Conservation (phyloP, 1,139 yeast species). For the Blastobotrys elegans region DNA sequence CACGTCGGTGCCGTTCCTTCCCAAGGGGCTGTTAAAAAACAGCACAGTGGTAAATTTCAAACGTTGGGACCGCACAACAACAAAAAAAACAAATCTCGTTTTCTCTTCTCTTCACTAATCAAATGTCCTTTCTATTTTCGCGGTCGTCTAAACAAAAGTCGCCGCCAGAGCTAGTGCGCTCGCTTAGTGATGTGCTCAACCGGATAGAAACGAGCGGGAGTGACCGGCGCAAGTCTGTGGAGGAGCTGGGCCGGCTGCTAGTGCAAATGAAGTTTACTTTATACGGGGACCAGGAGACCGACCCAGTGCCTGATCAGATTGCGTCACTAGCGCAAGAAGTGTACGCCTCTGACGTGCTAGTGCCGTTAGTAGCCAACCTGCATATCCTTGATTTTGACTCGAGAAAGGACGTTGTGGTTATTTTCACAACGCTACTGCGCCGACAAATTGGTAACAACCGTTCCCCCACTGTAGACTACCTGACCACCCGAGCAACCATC, state of each 20-base stretch:
- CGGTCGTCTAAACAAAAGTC: conserved; percentile 77
- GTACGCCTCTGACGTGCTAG: conserved; percentile 65
- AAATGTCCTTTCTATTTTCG: conserved; percentile 85
- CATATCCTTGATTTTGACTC: conserved; percentile 78
- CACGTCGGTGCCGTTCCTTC: no score
- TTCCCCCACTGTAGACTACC: conserved; percentile 83
- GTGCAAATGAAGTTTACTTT: conserved; percentile 63
- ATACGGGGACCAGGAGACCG: conserved; percentile 68
- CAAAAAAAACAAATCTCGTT: not conserved
- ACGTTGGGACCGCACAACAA: no score
- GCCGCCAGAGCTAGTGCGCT: conserved; percentile 75
- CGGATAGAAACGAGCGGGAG: conserved; percentile 48
- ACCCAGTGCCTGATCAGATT: conserved; percentile 73
- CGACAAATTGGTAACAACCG: conserved; percentile 72
- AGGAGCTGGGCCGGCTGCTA: conserved; percentile 68
- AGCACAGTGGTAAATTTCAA: no score
- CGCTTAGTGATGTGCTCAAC: conserved; percentile 64
- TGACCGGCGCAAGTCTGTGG: conserved; percentile 39
- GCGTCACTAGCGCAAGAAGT: conserved; percentile 66
- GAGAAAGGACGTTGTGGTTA: conserved; percentile 70
- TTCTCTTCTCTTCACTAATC: not conserved
- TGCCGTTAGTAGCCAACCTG: conserved; percentile 53
- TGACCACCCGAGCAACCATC: conserved; percentile 62
- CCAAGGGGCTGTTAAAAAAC: no score
- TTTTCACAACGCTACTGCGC: conserved; percentile 73